These are phyloP conservation scores for Pseudogymnoascus sp. DNA, from an alignment of 2,329 filamentous ascomycete genomes.

Conservation along the genomic window DNA sequence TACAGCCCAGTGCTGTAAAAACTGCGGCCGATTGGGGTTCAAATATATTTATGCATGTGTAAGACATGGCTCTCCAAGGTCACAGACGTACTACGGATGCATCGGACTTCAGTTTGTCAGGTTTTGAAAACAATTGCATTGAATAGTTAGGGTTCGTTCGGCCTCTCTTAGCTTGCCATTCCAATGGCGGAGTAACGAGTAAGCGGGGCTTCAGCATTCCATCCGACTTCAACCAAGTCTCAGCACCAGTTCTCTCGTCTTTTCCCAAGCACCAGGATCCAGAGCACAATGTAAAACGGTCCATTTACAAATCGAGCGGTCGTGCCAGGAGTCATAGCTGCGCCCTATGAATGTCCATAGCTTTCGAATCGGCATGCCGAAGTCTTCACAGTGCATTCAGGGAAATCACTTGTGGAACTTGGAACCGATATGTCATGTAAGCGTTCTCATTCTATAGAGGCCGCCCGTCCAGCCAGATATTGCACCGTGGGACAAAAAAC, in stretches of 20 bases:
- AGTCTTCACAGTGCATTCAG: slow-evolving; percentile 4
- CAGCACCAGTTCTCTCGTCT: slow-evolving; percentile 26
- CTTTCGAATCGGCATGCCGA: neutral
- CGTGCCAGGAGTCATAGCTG: neutral
- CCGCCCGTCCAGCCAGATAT: slow-evolving; percentile 26
- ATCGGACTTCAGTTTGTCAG: neutral
- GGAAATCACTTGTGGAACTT: slow-evolving; percentile 4
- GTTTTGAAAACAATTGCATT: neutral
- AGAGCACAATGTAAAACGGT: neutral
- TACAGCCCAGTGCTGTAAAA: neutral
- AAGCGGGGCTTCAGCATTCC: neutral
- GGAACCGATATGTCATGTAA: slow-evolving; percentile 11
- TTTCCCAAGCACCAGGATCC: slow-evolving; percentile 33
- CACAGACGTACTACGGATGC: neutral
- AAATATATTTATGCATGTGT: neutral
- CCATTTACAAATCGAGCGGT: neutral
- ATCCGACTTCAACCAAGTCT: neutral
- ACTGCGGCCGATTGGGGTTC: neutral
- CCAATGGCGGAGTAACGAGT: neutral
- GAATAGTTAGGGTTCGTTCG: neutral
- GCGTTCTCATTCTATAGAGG: slow-evolving; percentile 25
- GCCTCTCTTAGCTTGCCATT: neutral
- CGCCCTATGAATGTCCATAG: neutral
- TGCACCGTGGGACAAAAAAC: slow-evolving; percentile 24
- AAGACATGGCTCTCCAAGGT: neutral